Conservation (phyloP, 1,284 basidiomycete genomes). For the Ganoderma leucocontextum region DNA sequence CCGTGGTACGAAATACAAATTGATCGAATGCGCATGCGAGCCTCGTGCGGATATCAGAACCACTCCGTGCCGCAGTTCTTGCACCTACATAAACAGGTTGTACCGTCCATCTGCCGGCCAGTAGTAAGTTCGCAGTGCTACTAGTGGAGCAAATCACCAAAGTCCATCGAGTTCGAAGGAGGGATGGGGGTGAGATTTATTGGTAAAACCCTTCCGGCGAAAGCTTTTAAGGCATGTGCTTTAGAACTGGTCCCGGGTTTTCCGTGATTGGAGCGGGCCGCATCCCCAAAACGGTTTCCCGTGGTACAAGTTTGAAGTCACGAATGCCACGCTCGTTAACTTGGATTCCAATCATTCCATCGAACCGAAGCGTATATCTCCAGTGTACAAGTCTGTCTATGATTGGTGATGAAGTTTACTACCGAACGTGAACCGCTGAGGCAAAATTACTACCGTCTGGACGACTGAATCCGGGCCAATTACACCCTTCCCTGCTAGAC, state of each 20-base stretch:
- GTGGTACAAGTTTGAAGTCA: background rate
- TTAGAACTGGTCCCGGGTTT: background rate
- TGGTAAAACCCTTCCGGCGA: background rate
- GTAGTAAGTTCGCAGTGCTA: too few species aligned
- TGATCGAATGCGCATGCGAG: background rate
- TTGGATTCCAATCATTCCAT: background rate
- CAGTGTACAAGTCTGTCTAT: background rate
- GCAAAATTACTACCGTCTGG: background rate
- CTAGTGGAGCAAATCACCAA: too few species aligned
- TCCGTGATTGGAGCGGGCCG: background rate
- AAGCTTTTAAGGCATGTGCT: background rate
- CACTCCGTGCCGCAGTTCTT: background rate
- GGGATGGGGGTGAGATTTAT: background rate
- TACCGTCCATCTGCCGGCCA: background rate
- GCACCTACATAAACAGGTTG: background rate
- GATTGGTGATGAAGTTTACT: background rate
- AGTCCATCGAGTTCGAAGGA: background rate
- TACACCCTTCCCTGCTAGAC: background rate
- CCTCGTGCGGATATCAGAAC: background rate
- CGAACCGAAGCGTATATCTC: background rate
- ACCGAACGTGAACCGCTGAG: background rate
- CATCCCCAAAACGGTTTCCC: background rate
- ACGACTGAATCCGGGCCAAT: background rate
- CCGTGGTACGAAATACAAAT: slow-evolving; percentile 2
- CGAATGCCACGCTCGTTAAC: background rate